phyloP scores from a whole-genome alignment of 805 yeast species.

The Aciculoconidium aculeatum region DNA sequence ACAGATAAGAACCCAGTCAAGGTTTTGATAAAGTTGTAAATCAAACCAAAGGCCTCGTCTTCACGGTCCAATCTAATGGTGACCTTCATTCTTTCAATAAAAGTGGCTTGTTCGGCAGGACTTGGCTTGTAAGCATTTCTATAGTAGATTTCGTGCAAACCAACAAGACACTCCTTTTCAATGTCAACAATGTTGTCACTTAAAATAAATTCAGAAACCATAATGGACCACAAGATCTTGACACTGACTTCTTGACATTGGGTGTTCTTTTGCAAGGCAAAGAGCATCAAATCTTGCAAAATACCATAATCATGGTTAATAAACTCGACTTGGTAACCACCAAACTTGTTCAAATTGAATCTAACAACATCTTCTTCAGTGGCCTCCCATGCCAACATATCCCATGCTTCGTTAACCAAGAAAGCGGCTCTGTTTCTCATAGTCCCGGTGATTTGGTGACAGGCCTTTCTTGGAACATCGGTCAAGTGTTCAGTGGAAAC shows the following conservation, averaged over 20 bases:
- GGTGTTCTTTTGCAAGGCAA: conserved; percentile 62
- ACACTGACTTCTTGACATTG: conserved; percentile 59
- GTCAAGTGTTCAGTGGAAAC: conserved; percentile 65
- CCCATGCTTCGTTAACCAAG: conserved; percentile 64
- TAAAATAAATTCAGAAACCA: conserved; percentile 59
- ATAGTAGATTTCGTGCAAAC: conserved; percentile 60
- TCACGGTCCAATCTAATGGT: conserved; percentile 53
- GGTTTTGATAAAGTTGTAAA: conserved; percentile 47
- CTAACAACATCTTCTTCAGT: conserved; percentile 46
- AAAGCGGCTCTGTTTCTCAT: conserved; percentile 54
- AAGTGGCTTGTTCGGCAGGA: conserved; percentile 45
- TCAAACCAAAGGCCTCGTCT: conserved; percentile 53
- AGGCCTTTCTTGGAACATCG: conserved; percentile 67
- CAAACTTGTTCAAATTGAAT: conserved; percentile 56
- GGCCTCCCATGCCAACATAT: conserved; percentile 59
- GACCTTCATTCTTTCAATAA: conserved; percentile 45
- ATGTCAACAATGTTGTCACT: conserved; percentile 54
- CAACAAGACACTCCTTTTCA: conserved; percentile 57
- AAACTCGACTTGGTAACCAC: conserved; percentile 69
- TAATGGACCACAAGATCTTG: conserved; percentile 62
- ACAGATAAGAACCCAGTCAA: conserved; percentile 58
- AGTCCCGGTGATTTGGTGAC: conserved; percentile 56
- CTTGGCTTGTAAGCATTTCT: conserved; percentile 53
- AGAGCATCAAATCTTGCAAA: conserved; percentile 56
- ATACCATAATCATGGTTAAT: conserved; percentile 52